Evolutionary conservation across 2,329 filamentous ascomycete genomes (phyloP).

Genomic region (Aspergillus tamarii): DNA sequence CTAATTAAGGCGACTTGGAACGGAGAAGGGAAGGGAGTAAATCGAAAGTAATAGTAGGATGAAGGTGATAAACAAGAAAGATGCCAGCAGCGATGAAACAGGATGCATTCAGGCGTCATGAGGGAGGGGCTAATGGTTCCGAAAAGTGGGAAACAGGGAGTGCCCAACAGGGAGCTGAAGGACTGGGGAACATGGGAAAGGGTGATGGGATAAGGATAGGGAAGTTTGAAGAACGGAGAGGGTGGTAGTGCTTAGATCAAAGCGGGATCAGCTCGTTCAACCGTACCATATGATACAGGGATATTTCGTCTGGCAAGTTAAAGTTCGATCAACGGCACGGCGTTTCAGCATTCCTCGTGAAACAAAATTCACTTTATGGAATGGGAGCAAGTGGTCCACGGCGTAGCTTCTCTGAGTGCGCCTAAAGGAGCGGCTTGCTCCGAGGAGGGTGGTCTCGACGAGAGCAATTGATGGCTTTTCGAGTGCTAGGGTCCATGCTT

Average conservation of each 20-base stretch:
- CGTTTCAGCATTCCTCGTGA: slow-evolving; percentile 17
- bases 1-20: slow-evolving; percentile 40
- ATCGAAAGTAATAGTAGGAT: slow-evolving; percentile 20
- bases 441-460: slow-evolving; percentile 18
- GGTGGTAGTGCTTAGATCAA: slow-evolving; percentile 8
- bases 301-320: slow-evolving; percentile 1
- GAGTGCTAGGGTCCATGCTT: slow-evolving; percentile 20
- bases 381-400: slow-evolving; percentile 18
- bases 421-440: slow-evolving; percentile 16
- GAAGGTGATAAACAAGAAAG: slow-evolving; percentile 7
- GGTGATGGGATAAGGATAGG: slow-evolving; percentile 4
- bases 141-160: slow-evolving; percentile 23
- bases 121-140: slow-evolving; percentile 19
- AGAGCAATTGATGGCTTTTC: slow-evolving; percentile 14
- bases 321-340: slow-evolving; percentile 18
- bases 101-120: slow-evolving; percentile 22
- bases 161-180: slow-evolving; percentile 1
- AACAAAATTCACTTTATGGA: slow-evolving; percentile 9
- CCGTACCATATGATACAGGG: slow-evolving; percentile 1
- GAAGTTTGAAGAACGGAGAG: slow-evolving; percentile 7
- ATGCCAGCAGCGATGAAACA: slow-evolving; percentile 19
- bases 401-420: slow-evolving; percentile 23
- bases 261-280: not conserved
- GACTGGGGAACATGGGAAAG: slow-evolving; percentile 1
- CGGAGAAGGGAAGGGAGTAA: slow-evolving; percentile 11